Base-by-base conservation (phyloP, 1,284 basidiomycete genomes). In the Tilletia setariae region DNA sequence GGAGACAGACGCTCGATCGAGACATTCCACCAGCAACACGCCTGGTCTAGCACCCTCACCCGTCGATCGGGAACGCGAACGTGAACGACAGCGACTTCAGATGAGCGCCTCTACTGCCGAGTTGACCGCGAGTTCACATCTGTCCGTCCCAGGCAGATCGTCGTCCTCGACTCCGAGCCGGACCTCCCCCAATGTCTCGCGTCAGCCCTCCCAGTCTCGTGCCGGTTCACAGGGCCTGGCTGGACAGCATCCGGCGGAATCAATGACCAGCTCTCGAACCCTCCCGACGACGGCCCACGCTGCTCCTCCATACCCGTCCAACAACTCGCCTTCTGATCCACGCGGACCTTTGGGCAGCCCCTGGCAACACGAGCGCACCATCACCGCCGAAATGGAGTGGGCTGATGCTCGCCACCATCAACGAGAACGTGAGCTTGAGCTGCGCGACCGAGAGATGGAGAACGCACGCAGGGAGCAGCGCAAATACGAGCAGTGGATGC, bases 231-330 rank as follows among this genome's bases (percentile, higher is more conserved):
- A 21, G 13, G 51, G 13, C 11, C 21, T 28, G 23, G 21, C 16
- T 11, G n/a, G n/a, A 25, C 46, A 19, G 21, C 21, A 19, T 6
- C 6, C 46, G 46, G 16, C 46, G 16, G 51, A 53, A 3, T 53
- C 51, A 21, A 53, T 53, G 51, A 25, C 25, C n/a, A 53, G 51
- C 51, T 53, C 51, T 23, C 21, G 51, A 23, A 53, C 51, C 9
- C 25, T 53, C 7, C 47, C 47, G 6, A 23, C 25, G 6, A 16
- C 47, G 7, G 21, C 51, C 21, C 51, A 21, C 25, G 51, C 23
- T 3, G 51, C 51, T 19, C 21, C 51, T 21, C 21, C 19, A 7
- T 4, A 25, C 47, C 47, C 47, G 47, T 19, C 19, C 7, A 16
- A 19, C 11, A 44, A 23, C 21, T 25, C n/a, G 13, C 51, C 35